phyloP scores from a whole-genome alignment of 805 yeast species.

The Dipodascopsis uninucleata region DNA sequence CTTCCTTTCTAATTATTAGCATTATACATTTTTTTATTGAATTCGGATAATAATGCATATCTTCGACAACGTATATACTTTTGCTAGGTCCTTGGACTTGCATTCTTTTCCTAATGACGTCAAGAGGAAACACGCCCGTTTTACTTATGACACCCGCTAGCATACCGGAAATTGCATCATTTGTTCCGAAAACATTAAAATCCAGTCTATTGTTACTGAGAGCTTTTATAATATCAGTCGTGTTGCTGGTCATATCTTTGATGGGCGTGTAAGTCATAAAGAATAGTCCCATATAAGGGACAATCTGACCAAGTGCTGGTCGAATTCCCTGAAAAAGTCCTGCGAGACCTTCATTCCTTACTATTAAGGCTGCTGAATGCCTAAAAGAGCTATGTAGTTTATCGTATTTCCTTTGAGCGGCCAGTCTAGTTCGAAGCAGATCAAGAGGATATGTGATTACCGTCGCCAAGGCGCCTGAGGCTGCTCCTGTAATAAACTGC shows the following conservation, averaged over 20 bases:
- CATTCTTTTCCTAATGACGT: conserved; percentile 70
- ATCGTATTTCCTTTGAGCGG: conserved; percentile 49
- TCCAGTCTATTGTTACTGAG: neutral
- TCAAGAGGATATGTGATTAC: conserved; percentile 82
- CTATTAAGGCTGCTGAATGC: conserved; percentile 37
- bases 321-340: conserved; percentile 51
- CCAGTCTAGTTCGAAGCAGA: conserved; percentile 79
- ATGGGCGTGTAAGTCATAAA: conserved; percentile 36
- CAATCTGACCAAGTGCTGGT: conserved; percentile 56
- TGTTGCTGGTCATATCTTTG: neutral
- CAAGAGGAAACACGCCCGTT: conserved; percentile 76
- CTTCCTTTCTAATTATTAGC: conserved; percentile 52
- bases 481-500: conserved; percentile 62
- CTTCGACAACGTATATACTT: conserved; percentile 2
- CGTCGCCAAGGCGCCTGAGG: conserved; percentile 76
- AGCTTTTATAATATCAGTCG: neutral
- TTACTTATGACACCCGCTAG: conserved; percentile 76
- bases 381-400: conserved; percentile 31
- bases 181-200: conserved; percentile 27
- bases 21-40: conserved; percentile 36
- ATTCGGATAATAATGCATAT: conserved; percentile 22
- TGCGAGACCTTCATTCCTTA: conserved; percentile 41
- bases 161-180: conserved; percentile 61
- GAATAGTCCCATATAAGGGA: conserved; percentile 69
- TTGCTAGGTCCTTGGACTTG: conserved; percentile 53